Conservation (phyloP, 1,284 basidiomycete genomes). For the Xerocomus nothofagi region DNA sequence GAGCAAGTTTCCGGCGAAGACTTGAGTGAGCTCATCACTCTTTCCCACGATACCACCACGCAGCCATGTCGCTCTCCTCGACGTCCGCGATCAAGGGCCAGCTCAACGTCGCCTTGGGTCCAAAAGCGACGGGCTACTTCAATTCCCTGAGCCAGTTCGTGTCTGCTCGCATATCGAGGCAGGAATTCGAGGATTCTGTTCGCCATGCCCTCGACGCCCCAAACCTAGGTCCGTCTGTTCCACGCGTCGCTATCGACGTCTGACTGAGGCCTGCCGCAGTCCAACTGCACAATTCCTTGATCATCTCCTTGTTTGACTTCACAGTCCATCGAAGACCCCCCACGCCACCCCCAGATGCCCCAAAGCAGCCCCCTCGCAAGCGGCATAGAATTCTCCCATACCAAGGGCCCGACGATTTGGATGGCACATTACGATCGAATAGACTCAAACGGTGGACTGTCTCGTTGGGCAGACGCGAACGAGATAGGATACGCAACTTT, state of each 20-base stretch:
- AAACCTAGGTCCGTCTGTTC: slow-evolving; percentile 49
- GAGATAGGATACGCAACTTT: slow-evolving; percentile 64
- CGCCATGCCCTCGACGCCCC: slow-evolving; percentile 62
- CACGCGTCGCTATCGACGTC: background rate
- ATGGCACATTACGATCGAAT: slow-evolving; percentile 57
- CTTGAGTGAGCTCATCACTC: background rate
- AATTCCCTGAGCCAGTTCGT: slow-evolving; percentile 63
- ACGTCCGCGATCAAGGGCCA: slow-evolving; percentile 72
- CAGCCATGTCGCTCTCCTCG: slow-evolving; percentile 68
- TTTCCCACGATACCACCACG: slow-evolving; percentile 22
- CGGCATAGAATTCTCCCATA: slow-evolving; percentile 70
- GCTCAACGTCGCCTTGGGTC: slow-evolving; percentile 58
- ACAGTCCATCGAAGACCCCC: slow-evolving; percentile 66
- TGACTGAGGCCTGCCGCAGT: slow-evolving; percentile 41
- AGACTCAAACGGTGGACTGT: slow-evolving; percentile 76
- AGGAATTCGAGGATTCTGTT: slow-evolving; percentile 73
- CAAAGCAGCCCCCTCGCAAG: slow-evolving; percentile 68
- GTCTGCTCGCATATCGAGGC: slow-evolving; percentile 63
- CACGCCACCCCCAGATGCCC: slow-evolving; percentile 57
- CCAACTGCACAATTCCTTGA: slow-evolving; percentile 76
- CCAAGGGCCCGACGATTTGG: slow-evolving; percentile 56
- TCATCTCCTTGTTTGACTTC: slow-evolving; percentile 78
- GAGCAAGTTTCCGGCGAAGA: background rate
- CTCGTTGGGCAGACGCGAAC: slow-evolving; percentile 67
- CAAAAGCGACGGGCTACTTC: slow-evolving; percentile 63